Base-by-base conservation (phyloP, 1,139 yeast genomes). In the Suhomyces bokatorum region DNA sequence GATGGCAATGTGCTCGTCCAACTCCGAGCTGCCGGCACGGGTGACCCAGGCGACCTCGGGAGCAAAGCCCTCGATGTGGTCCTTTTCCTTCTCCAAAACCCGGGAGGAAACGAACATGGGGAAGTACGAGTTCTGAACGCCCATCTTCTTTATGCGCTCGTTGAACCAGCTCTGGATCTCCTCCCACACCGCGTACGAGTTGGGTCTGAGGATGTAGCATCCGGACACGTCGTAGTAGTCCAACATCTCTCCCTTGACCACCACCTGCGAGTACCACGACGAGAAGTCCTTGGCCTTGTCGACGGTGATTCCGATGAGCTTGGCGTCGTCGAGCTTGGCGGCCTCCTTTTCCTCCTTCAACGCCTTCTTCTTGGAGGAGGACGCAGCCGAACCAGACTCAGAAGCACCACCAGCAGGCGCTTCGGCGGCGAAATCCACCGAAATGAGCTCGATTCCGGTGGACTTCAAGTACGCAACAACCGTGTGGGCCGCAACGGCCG, bases 1-100 rank as follows among this genome's bases (percentile, higher is more conserved):
- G 58, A 95, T 93, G 50, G 99, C 99, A 62, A 95, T 88, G 58
- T 96, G 99, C 73, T 95, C 99, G 46, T 95, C 99, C 58, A 95
- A 79, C 43, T 93, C 98, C 27, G 96, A 87, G 41, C 73, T 69
- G 60, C 99, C 99, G 41, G 99, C 99, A 61, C 77, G 82, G 49
- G 99, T 95, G 55, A 95, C 99, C 99, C 99, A 95, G 20, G 99
- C 99, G 46, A 95, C 99, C 72, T 95, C 99, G 27, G 99, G 99
- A 40, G 99, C 99, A 67, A 95, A 95, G 32, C 99, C 99, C 70
- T 95, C 99, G 60, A 95, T 85, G 66, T 95, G 99, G 66, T 95
- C 99, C 73, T 95, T 95, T 75, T 95, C 99, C 73, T 86, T 89
- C 70, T 93, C 98, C 60, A 95, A 77, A 29, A 93, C 99, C 57